Percentiles rank a stretch among this genome's conserved stretches.
Evolutionary conservation across 176 grass and related monocot genomes (phyloP).

Genomic region (Paspalum notatum): DNA sequence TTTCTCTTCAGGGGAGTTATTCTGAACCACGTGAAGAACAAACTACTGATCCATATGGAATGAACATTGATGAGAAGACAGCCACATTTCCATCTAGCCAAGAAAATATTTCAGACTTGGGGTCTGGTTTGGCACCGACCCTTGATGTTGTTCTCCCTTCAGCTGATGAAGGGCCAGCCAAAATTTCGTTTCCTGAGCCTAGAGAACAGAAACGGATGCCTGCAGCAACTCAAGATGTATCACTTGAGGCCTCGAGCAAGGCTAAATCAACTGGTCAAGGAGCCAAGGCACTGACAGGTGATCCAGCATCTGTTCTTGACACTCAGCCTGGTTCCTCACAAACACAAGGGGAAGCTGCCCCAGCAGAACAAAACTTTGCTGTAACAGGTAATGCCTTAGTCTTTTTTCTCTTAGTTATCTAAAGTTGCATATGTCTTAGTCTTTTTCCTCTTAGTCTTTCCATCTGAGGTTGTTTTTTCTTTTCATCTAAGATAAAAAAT

Average conservation of each 20-base stretch:
- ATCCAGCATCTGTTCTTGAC: neutral
- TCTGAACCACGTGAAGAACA: too few relatives aligned
- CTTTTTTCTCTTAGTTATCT: neutral
- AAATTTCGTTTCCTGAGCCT: neutral
- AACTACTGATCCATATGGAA: too few relatives aligned
- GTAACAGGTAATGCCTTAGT: slow-evolving; percentile 5
- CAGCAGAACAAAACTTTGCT: neutral
- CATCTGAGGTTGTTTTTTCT: neutral
- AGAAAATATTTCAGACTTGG: too few relatives aligned
- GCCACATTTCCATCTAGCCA: too few relatives aligned
- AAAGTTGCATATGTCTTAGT: neutral
- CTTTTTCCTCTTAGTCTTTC: neutral
- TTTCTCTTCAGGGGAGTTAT: too few relatives aligned
- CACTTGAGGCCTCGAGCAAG: neutral
- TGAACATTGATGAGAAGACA: too few relatives aligned
- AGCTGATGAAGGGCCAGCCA: neutral
- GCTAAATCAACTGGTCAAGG: slow-evolving; percentile 6
- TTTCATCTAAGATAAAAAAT: slow-evolving; percentile 12
- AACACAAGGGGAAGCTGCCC: neutral
- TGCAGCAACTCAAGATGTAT: slow-evolving; percentile 6
- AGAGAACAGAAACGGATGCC: neutral
- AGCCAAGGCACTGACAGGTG: neutral
- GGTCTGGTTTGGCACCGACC: too few relatives aligned
- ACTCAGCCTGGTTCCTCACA: slow-evolving; percentile 6
- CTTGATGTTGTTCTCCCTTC: too few relatives aligned